Evolutionary conservation across 768 basidiomycete genomes (phyloP).

Genomic region (Boletus subcaerulescens): DNA sequence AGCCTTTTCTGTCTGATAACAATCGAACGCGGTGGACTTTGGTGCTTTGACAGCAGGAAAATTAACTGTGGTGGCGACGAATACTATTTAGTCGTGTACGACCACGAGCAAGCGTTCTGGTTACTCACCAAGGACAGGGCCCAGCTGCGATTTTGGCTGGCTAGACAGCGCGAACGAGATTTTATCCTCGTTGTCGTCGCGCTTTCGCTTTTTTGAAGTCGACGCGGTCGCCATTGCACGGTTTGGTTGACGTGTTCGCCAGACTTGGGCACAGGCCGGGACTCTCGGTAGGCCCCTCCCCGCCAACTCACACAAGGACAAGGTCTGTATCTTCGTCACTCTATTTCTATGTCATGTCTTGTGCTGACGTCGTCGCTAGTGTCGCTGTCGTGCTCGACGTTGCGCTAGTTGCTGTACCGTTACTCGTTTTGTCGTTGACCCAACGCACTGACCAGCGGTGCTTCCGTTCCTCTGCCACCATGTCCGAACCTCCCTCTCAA

Average conservation of each 20-base stretch:
- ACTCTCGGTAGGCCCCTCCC: background rate
- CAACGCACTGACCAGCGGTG: slow-evolving; percentile 16
- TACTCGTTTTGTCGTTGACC: slow-evolving; percentile 25
- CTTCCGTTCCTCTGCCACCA: slow-evolving; percentile 20
- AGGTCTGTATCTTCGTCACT: slow-evolving; percentile 20
- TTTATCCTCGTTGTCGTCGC: slow-evolving; percentile 34
- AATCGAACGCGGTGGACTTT: slow-evolving; percentile 55
- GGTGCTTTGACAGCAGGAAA: slow-evolving; percentile 68
- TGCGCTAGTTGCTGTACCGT: slow-evolving; percentile 16
- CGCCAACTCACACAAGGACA: slow-evolving; percentile 11
- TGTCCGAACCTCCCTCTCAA: slow-evolving; percentile 29
- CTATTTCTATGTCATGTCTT: slow-evolving; percentile 1
- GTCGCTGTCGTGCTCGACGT: slow-evolving; percentile 18
- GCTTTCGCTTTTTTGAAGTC: slow-evolving; percentile 50
- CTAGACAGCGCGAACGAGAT: slow-evolving; percentile 37
- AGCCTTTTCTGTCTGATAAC: slow-evolving; percentile 45
- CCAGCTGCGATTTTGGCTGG: slow-evolving; percentile 37
- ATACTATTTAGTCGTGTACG: slow-evolving; percentile 19
- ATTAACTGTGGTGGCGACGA: slow-evolving; percentile 39
- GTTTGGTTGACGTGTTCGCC: slow-evolving; percentile 15
- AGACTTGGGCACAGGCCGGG: background rate
- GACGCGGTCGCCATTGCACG: slow-evolving; percentile 20
- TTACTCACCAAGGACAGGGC: slow-evolving; percentile 52
- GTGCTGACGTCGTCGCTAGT: slow-evolving; percentile 15
- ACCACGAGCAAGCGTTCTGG: slow-evolving; percentile 20